phyloP scores from a whole-genome alignment of 2,329 filamentous ascomycete genomes.

The Trichoderma koningii region DNA sequence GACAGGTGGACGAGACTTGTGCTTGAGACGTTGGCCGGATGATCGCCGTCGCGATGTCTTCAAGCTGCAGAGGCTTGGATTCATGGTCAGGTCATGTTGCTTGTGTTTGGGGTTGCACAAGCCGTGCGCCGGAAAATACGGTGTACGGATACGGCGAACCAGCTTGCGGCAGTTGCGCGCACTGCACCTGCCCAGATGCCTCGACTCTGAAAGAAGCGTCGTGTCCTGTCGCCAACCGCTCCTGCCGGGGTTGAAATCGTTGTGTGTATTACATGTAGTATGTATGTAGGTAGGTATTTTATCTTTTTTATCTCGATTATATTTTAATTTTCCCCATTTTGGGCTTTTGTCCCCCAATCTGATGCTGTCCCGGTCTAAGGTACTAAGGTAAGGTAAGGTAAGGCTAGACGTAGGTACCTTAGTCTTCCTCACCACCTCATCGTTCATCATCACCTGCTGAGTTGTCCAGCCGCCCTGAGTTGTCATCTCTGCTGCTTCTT shows the following conservation, averaged over 20 bases:
- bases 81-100: neutral
- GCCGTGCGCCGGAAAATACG: constrained; percentile 16
- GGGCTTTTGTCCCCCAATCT: too few relatives aligned
- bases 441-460: too few relatives aligned
- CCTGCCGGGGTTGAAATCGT: neutral
- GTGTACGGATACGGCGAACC: constrained; percentile 8
- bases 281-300: too few relatives aligned
- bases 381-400: too few relatives aligned
- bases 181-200: constrained; percentile 5
- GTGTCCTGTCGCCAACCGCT: constrained; percentile 11
- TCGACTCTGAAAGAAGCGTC: constrained; percentile 6
- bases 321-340: neutral
- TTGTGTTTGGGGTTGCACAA: constrained; percentile 4
- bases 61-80: neutral
- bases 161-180: constrained; percentile 12
- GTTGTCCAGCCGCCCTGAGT: too few relatives aligned
- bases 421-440: too few relatives aligned
- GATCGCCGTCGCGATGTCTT: constrained; percentile 2
- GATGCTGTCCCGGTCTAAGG: too few relatives aligned
- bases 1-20: neutral
- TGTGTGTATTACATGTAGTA: neutral
- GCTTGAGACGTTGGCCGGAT: neutral
- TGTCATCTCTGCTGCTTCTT: neutral
- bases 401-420: too few relatives aligned
- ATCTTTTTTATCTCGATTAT: neutral